Percentiles rank a stretch among this genome's conserved stretches.
Conservation (phyloP, 73 alveolate genomes). For the Stentor coeruleus region DNA sequence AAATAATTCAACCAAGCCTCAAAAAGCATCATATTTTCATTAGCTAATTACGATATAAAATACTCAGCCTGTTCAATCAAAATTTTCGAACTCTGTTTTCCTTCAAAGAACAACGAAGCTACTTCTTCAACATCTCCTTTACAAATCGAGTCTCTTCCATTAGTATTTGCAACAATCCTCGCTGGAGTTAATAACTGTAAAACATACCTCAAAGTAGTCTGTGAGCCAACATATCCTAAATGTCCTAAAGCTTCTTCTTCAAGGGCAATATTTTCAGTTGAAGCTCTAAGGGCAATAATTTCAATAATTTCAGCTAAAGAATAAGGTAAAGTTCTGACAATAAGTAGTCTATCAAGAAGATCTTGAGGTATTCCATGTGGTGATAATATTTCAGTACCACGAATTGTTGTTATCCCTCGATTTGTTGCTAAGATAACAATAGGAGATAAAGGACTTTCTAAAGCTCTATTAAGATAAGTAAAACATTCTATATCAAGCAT, state of each 20-base stretch:
- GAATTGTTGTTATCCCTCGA: slow-evolving; percentile 93
- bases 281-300: slow-evolving; percentile 94
- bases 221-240: slow-evolving; percentile 75
- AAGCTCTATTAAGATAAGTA: slow-evolving; percentile 97
- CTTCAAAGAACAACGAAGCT: slow-evolving; percentile 92
- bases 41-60: slow-evolving; percentile 75
- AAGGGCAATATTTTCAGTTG: slow-evolving; percentile 90
- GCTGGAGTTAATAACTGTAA: slow-evolving; percentile 95
- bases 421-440: slow-evolving; percentile 98
- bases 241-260: slow-evolving; percentile 98
- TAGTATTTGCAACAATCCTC: slow-evolving; percentile 88
- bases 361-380: slow-evolving; percentile 99
- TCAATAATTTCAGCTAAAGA: slow-evolving; percentile 95
- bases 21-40: too few species aligned
- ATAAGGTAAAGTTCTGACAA: slow-evolving; percentile 94
- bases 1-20: too few species aligned
- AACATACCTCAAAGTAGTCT: slow-evolving; percentile 80
- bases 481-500: slow-evolving; percentile 99
- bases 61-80: slow-evolving; percentile 94
- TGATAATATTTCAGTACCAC: slow-evolving; percentile 98
- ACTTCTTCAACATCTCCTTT: slow-evolving; percentile 84
- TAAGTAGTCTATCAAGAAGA: slow-evolving; percentile 94
- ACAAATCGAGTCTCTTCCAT: slow-evolving; percentile 83
- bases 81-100: slow-evolving; percentile 94
- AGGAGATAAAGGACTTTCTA: slow-evolving; percentile 97